Conservation (phyloP, 2,329 filamentous ascomycete species). For the Sporothrix protearum region DNA sequence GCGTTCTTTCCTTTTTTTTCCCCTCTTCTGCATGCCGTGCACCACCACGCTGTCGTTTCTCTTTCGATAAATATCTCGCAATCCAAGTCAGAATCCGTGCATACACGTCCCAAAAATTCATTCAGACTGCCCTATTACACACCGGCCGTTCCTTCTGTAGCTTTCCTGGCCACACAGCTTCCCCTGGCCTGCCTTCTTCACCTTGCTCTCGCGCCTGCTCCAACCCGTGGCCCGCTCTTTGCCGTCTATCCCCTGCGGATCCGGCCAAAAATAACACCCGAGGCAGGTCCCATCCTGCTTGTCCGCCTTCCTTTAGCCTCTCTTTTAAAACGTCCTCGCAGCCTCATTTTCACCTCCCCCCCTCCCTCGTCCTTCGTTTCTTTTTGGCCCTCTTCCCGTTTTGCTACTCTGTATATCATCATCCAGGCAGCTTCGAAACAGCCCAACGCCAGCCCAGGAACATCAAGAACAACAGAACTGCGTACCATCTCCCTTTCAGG, state of each 20-base stretch:
- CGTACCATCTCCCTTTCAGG: neutral
- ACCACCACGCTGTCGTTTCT: neutral
- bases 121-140: neutral
- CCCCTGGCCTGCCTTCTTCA: neutral
- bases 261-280: slow-evolving; percentile 17
- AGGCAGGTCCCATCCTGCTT: neutral
- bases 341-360: neutral
- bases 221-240: slow-evolving; percentile 6
- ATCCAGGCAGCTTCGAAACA: slow-evolving; percentile 6
- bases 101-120: neutral
- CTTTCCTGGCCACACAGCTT: slow-evolving; percentile 8
- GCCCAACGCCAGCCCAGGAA: neutral
- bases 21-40: neutral
- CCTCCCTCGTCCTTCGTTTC: neutral
- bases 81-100: neutral
- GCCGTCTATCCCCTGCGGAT: slow-evolving; percentile 8
- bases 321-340: slow-evolving; percentile 16
- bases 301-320: slow-evolving; percentile 13
- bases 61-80: neutral
- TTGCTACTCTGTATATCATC: neutral
- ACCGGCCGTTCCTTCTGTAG: slow-evolving; percentile 11
- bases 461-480: neutral
- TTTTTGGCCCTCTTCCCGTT: neutral
- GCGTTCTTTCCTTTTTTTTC: neutral
- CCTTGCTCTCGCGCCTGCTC: neutral